Evolutionary conservation across 208 protist species (phyloP).

Genomic region (Herpetomonas tarakana): DNA sequence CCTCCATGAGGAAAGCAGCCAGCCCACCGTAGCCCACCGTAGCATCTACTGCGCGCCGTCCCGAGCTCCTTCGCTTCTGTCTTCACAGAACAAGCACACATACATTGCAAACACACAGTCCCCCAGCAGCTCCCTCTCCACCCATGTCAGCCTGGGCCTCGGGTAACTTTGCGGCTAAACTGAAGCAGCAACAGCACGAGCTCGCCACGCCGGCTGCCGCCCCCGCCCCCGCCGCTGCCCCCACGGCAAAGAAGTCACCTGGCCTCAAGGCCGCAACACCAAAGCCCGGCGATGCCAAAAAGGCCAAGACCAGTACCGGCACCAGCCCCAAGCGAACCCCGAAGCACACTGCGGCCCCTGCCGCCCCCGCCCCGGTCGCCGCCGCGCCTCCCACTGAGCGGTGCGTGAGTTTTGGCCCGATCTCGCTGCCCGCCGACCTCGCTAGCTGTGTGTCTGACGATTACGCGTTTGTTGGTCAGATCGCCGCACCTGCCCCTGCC

Average conservation of each 20-base stretch:
- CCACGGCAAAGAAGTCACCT: background rate
- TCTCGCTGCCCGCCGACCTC: conserved; percentile 43
- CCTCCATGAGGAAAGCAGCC: too few species aligned
- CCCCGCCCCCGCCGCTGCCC: background rate
- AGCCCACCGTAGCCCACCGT: too few species aligned
- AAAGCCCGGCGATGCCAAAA: background rate
- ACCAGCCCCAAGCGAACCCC: conserved; percentile 6
- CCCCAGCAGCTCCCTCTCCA: too few species aligned
- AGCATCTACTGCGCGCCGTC: too few species aligned
- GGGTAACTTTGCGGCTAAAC: conserved; percentile 35
- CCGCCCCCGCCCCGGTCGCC: conserved; percentile 12
- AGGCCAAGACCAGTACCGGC: conserved; percentile 1
- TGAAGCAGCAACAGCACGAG: background rate
- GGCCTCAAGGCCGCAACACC: conserved; percentile 1
- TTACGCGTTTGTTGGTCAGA: conserved; percentile 22
- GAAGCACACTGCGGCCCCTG: conserved; percentile 5
- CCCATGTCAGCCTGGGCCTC: conserved; percentile 63
- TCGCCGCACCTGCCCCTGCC: conserved; percentile 9
- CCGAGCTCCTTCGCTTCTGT: too few species aligned
- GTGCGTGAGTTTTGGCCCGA: conserved; percentile 22
- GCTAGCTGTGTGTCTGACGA: conserved; percentile 15
- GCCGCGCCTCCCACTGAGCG: conserved; percentile 4
- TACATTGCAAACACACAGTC: too few species aligned
- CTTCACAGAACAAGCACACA: too few species aligned
- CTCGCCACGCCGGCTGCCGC: background rate